Evolutionary conservation across 805 yeast genomes (phyloP), one percentile per base, ranked within the genome.

Genomic region (Metschnikowia amazonensis): DNA sequence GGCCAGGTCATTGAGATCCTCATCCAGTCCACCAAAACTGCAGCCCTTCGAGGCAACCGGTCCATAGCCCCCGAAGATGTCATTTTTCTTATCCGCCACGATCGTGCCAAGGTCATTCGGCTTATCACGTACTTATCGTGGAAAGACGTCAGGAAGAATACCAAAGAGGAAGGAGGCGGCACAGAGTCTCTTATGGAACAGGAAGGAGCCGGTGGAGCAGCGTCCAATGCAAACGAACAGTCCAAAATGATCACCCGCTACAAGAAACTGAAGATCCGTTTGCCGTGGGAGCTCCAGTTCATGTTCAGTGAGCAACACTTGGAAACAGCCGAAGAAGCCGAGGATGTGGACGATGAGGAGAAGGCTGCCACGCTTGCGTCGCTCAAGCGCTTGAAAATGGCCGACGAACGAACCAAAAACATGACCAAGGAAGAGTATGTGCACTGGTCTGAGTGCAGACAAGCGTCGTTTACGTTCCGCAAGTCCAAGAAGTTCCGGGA

Each of bases 401-500:
- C 97, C 3, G 99, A 94, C 65, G 97, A 94, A 42, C 75, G 99
- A 50, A 94, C 99, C 0, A 80, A 75, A 52, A 78, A 84, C 55
- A 94, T 94, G 99, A 94, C 99, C 0, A 85, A 82, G 60, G 97
- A 94, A 58, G 99, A 94, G 62, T 94, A 94, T 59, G 99, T 90
- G 14, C 99, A 94, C 63, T 94, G 98, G 97, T 87, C 96, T 10
- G 99, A 94, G 60, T 94, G 99, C 66, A 79, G 99, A 50, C 99
- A 94, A 64, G 98, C 98, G 1, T 84, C 95, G 48, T 94, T 94
- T 63, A 94, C 99, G 1, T 94, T 89, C 59, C 77, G 97, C 55
- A 94, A 94, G 63, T 86, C 86, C n/a, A 89, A 89, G 62, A 72
- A 97, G 59, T 94, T 94, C 62, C 78, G 92, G 59, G 99, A 94